Evolutionary conservation across 129 eudicot genomes (phyloP).

Genomic region (carrot (Daucus carota)): DNA sequence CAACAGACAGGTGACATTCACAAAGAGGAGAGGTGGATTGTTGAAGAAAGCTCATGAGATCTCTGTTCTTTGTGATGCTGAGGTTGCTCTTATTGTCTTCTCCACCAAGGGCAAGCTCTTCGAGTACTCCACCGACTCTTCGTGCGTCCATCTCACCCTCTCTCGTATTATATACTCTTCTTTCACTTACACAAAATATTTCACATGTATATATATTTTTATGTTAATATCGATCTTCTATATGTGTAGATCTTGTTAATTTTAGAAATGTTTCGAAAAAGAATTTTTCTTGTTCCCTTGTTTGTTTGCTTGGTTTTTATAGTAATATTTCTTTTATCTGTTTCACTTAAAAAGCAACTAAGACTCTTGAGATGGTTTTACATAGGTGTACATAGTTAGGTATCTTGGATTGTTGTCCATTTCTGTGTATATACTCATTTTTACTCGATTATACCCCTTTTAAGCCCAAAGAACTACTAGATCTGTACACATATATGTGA

Average conservation of each 20-base stretch:
- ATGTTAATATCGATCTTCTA: neutral
- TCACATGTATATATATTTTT: no score
- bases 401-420: neutral
- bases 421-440: neutral
- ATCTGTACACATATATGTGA: neutral
- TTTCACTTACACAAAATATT: no score
- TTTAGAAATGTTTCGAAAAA: neutral
- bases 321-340: neutral
- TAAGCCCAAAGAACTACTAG: neutral
- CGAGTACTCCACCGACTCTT: slow-evolving; percentile 85
- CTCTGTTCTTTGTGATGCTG: slow-evolving; percentile 11
- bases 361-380: neutral
- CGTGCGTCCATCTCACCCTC: slow-evolving; percentile 24
- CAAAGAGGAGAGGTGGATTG: slow-evolving; percentile 87
- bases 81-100: slow-evolving; percentile 57
- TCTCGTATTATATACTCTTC: neutral
- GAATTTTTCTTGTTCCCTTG: neutral
- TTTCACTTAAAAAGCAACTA: neutral
- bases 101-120: slow-evolving; percentile 83
- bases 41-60: slow-evolving; percentile 70
- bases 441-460: neutral
- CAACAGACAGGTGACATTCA: slow-evolving; percentile 86
- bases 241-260: neutral
- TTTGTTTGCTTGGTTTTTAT: neutral
- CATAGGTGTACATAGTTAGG: neutral